A percentile compares a stretch with the other conserved stretches of the same genome.
phyloP scores from a whole-genome alignment of 75 land plant species.

The Chamaecyparis obtusa region DNA sequence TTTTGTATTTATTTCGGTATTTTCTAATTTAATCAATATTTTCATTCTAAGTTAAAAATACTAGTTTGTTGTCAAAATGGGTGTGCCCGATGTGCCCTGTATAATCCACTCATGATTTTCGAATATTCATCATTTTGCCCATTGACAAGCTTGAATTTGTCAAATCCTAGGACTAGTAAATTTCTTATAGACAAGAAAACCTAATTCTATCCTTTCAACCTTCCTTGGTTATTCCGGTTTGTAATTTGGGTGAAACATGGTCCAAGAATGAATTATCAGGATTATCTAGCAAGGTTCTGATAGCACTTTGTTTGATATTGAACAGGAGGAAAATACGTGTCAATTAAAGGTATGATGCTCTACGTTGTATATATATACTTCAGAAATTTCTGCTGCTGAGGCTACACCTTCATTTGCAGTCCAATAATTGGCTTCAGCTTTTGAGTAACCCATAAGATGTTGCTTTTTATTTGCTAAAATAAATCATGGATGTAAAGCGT shows the following conservation, averaged over 20 bases:
- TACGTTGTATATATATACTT: not conserved
- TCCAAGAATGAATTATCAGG: not conserved
- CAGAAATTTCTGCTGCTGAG: not conserved
- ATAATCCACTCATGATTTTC: not conserved
- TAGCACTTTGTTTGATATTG: not conserved
- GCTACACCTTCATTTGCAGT: not conserved
- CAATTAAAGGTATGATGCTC: not conserved
- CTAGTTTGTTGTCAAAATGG: not conserved
- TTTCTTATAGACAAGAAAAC: not conserved
- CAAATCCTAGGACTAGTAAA: not conserved
- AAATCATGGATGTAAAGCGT: not conserved
- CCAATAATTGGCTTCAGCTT: not conserved
- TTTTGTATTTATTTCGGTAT: not conserved
- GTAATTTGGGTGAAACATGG: not conserved
- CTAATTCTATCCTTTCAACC: not conserved
- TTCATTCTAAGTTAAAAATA: not conserved
- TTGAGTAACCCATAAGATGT: not conserved
- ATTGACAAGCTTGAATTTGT: not conserved
- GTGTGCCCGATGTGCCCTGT: not conserved
- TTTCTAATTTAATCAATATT: not conserved
- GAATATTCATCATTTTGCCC: not conserved
- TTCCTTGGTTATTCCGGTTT: not conserved
- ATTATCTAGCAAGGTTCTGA: not conserved
- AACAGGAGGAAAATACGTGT: not conserved
- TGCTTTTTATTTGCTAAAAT: not conserved